Base-by-base conservation (phyloP, 1,284 basidiomycete genomes). In the Moesziomyces sp. region DNA sequence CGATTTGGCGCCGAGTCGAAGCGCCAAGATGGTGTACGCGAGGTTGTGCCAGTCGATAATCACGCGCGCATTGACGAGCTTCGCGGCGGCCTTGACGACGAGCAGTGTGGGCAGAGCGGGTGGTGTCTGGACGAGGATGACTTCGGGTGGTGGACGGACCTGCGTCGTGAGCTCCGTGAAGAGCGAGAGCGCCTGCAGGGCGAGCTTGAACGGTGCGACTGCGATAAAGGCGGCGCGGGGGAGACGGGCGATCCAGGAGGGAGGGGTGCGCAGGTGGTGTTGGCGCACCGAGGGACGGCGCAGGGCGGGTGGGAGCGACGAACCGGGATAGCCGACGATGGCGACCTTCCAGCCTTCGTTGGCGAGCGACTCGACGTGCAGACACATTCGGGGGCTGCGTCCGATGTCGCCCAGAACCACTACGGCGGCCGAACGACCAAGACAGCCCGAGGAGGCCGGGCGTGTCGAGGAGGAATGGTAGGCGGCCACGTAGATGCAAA, bases 11-110 rank as follows among this genome's bases (percentile, higher is more conserved):
- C 93, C 92, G 9, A 96, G 85, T 70, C 90, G 91, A 64, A 99
- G 86, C 0, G 91, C 92, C 35, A 99, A 88, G 52, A 99, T 94
- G 60, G 91, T 97, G 83, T 94, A 96, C 8, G 94, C 95, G 10
- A 96, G 89, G 84, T 99, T 99, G 84, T 99, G 97, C 97, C 97
- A 99, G 85, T 99, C 97, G 67, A 99, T 96, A 59, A 99, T 91
- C 64, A 99, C 87, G 77, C 92, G 92, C 68, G 90, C 91, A 1
- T 91, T 90, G 18, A 90, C 88, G 5, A 93, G 80, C 8, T 66
- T 30, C 23, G 88, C 88, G 0, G 92, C 89, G 43, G 94, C 83
- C 86, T 92, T 92, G 2, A 93, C 93, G 10, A 99, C 86, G 2
- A 90, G 89, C 14, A 99, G 89, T 0, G 96, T 96, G 0, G 97